Conservation (phyloP, 208 protist species). For the Leishmania guyanensis region DNA sequence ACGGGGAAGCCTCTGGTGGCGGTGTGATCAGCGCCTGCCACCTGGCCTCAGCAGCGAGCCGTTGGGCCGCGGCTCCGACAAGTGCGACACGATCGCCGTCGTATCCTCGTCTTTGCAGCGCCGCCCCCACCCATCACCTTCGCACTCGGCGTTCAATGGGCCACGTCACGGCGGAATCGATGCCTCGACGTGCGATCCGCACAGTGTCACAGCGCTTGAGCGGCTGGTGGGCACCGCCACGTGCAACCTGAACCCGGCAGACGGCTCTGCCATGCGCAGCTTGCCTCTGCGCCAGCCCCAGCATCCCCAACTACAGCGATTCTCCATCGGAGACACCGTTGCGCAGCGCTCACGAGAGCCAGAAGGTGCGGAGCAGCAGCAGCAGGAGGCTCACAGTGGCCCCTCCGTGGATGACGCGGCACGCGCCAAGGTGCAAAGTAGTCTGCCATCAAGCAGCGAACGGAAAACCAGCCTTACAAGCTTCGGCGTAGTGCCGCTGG, state of each 20-base stretch:
- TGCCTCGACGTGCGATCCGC: background rate
- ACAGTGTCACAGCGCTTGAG: slow-evolving; percentile 13
- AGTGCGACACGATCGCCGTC: background rate
- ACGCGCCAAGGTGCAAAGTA: background rate
- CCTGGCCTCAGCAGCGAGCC: background rate
- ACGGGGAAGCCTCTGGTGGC: background rate
- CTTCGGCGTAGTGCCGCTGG: background rate
- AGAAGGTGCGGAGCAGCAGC: background rate
- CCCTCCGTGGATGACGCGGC: background rate
- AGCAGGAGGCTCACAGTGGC: background rate
- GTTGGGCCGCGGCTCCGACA: background rate
- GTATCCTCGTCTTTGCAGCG: background rate
- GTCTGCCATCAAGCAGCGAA: background rate
- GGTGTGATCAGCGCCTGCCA: background rate
- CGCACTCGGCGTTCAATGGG: background rate
- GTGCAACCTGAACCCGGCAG: slow-evolving; percentile 34
- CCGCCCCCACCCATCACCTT: background rate
- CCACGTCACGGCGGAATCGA: background rate
- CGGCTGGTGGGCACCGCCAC: slow-evolving; percentile 16
- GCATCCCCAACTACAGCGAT: background rate
- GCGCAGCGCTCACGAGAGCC: background rate
- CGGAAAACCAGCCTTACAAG: background rate
- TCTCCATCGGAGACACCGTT: background rate
- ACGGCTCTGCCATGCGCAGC: slow-evolving; percentile 37
- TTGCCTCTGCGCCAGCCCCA: slow-evolving; percentile 17